phyloP scores from a whole-genome alignment of 345 rosid species.

The Draba incana region DNA sequence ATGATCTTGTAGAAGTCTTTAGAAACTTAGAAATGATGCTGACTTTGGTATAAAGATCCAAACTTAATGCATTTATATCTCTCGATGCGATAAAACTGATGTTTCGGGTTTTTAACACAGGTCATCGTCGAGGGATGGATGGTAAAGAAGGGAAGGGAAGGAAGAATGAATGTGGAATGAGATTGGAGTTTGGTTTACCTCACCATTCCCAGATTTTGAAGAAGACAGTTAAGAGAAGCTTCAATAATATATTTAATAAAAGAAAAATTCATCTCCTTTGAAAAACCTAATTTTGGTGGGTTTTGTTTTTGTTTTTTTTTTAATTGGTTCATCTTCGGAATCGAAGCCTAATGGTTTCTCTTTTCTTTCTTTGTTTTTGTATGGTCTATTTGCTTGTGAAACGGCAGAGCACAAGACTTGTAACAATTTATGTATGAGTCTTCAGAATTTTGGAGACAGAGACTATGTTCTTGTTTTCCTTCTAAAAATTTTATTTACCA shows the following conservation, averaged over 20 bases:
- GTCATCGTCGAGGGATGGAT: conserved; percentile 36
- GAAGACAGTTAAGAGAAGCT: conserved; percentile 24
- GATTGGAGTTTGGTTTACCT: conserved; percentile 29
- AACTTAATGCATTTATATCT: not conserved
- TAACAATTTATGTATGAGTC: conserved; percentile 23
- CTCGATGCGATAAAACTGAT: conserved; percentile 13
- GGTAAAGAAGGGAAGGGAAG: conserved; percentile 21
- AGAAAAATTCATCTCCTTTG: conserved; percentile 25
- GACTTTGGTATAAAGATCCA: conserved; percentile 1
- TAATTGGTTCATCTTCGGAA: conserved; percentile 28
- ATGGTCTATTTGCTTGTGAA: conserved; percentile 25
- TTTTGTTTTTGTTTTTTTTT: conserved; percentile 1
- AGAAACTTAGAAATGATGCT: not conserved
- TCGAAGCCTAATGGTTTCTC: conserved; percentile 15
- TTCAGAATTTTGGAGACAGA: conserved; percentile 36
- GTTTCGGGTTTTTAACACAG: conserved; percentile 21
- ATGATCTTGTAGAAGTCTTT: conserved; percentile 13
- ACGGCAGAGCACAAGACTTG: conserved; percentile 20
- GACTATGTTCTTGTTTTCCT: conserved; percentile 27
- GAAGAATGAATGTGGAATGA: conserved; percentile 23
- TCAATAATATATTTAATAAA: conserved; percentile 31
- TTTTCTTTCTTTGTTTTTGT: not conserved
- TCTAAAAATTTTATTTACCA: not conserved
- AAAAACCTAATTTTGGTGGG: conserved; percentile 21
- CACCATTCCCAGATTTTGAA: conserved; percentile 39